Evolutionary conservation across 2,329 filamentous ascomycete species (phyloP), one percentile per base, ranked within the genome.

Genomic region (Cordyceps militaris): DNA sequence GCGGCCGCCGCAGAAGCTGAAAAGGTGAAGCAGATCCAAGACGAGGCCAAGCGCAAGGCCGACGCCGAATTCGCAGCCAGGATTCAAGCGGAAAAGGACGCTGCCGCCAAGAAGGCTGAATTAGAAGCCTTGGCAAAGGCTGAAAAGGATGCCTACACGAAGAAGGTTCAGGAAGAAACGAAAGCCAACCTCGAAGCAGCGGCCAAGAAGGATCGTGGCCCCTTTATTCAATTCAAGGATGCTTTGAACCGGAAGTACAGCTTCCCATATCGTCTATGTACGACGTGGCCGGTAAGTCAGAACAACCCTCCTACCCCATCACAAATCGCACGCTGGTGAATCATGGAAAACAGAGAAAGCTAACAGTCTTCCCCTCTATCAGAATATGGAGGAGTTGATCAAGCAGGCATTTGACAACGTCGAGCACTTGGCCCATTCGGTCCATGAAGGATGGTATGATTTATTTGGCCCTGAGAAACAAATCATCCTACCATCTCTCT

Each of bases 231-330:
- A 64, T 96, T 96, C 75, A 95, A 95, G 73, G 92, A 97, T 69
- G 91, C 91, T 1, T 85, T 97, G 16, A 89, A 90, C 32, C 82
- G 92, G 63, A 96, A 95, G 71, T 97, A 95, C 70, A 94, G 85
- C 72, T 96, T 97, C 67, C 92, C 92, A 1, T 96, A 87, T 73
- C 84, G 92, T 62, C 71, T 95, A 30, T 96, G 91, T 71, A 84
- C 85, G 66, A 94, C 86, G 3, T 95, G 91, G 91, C 76, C 79
- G 76, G 89, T 92, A 83, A 69, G 83, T 80, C 56, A 16, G 26
- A 13, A 8, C 13, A 43, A 8, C 46, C 16, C 21, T 6, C 9
- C 19, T 42, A 44, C 38, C 32, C 38, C 2, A 8, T 24, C 3
- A 4, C 3, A 16, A 10, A 24, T 40, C 21, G 30, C 40, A 26